phyloP scores from a whole-genome alignment of 345 rosid species.

The Citrus australasica region DNA sequence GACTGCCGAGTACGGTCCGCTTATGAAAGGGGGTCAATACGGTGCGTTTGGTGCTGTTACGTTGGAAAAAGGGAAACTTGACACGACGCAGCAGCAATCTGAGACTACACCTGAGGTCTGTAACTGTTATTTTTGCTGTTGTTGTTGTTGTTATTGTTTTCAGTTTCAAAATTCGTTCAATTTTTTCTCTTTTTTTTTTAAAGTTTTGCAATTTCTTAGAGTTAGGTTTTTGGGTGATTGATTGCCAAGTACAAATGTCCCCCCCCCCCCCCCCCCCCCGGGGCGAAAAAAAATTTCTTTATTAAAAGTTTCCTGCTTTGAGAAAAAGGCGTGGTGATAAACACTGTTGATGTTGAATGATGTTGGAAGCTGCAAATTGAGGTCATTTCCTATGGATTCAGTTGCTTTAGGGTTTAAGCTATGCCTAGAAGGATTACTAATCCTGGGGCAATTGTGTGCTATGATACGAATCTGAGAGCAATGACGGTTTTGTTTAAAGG shows the following conservation, averaged over 20 bases:
- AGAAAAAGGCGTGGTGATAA: background rate
- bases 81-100: slow-evolving; percentile 55
- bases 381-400: background rate
- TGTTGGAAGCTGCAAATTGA: background rate
- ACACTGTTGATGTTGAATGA: background rate
- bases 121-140: slow-evolving; percentile 7
- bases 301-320: background rate
- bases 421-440: background rate
- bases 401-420: background rate
- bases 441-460: background rate
- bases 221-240: background rate
- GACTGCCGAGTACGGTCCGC: slow-evolving; percentile 45
- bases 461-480: background rate
- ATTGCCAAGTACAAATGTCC: background rate
- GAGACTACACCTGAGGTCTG: slow-evolving; percentile 74
- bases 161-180: background rate
- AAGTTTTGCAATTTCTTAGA: background rate
- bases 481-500: background rate
- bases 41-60: slow-evolving; percentile 83
- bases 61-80: slow-evolving; percentile 86
- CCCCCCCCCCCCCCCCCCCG: too few species aligned
- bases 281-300: background rate
- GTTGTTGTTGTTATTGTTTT: background rate
- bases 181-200: background rate
- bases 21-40: slow-evolving; percentile 64